Evolutionary conservation across 306 rosid genomes (phyloP), one percentile per base, ranked within the genome.

Genomic region (Castanea crenata): DNA sequence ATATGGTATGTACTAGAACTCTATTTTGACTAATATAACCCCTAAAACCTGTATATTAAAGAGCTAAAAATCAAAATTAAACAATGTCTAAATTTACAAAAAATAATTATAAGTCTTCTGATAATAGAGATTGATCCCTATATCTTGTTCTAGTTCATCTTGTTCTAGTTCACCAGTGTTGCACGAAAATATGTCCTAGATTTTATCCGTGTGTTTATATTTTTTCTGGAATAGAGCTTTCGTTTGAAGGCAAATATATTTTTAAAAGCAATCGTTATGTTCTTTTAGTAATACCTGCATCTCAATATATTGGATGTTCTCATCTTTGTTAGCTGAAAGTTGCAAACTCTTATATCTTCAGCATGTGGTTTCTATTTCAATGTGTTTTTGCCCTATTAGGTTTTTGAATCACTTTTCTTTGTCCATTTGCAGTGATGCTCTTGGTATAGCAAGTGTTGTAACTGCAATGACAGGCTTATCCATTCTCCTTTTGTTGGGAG

Each of bases 391-490:
- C 75, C 46, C 62, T 18, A 38, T 63, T 76, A 76, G 55, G 81
- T 57, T 76, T 76, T 76, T 69, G 20, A 74, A 76, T 71, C 5
- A 81, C 61, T 54, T 56, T 32, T 74, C 54, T 78, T 63, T 49
- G 74, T 77, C 54, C 69, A 19, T 64, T 46, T 83, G 87, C 94
- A 95, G 99, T 76, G 98, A 95, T 6, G 78, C 82, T 35, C 72
- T 95, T 69, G 90, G 96, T 67, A 73, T 95, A 52, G 86, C 98
- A 31, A 95, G 99, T 63, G 90, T 88, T 34, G 98, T 93, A 61
- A 87, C 99, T 74, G 99, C 98, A 55, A 95, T 95, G 99, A 86
- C 93, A 52, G 98, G 98, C 75, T 87, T 95, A 78, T 95, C 96
- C 41, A 79, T 90, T 75, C 98, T 93, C 67, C 97, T 95, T 68